These are phyloP conservation scores for Solanum clarkiae DNA, from an alignment of 257 asterid species.

Conservation along the genomic window DNA sequence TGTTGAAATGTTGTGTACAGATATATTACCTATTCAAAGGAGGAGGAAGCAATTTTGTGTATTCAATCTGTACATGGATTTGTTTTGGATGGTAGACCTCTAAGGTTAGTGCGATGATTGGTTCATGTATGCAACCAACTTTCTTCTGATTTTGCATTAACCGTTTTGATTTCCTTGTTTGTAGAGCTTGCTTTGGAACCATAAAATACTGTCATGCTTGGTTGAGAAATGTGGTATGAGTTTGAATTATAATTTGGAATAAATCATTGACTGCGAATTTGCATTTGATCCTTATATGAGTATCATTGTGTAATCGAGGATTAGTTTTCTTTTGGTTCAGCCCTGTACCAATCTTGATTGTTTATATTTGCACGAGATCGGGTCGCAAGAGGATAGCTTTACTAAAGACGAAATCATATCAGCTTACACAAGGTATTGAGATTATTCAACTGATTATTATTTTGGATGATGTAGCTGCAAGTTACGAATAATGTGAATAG, in stretches of 20 bases:
- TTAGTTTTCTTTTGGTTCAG: slow-evolving; percentile 30
- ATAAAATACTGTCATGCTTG: slow-evolving; percentile 89
- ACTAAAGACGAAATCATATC: slow-evolving; percentile 88
- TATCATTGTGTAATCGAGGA: background rate
- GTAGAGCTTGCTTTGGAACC: slow-evolving; percentile 93
- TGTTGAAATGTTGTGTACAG: slow-evolving; percentile 17
- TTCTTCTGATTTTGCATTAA: background rate
- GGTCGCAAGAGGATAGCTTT: slow-evolving; percentile 81
- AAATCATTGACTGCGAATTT: background rate
- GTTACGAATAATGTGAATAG: background rate
- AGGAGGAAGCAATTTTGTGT: slow-evolving; percentile 88
- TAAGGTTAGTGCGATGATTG: slow-evolving; percentile 37
- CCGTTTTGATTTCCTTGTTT: slow-evolving; percentile 9
- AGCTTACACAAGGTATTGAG: slow-evolving; percentile 64
- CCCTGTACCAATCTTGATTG: slow-evolving; percentile 89
- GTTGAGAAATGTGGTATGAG: slow-evolving; percentile 70
- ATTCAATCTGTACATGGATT: slow-evolving; percentile 92
- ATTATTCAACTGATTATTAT: background rate
- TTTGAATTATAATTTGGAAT: background rate
- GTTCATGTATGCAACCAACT: background rate
- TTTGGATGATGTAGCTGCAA: background rate
- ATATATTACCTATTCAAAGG: slow-evolving; percentile 82
- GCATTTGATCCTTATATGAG: background rate
- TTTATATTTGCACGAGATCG: slow-evolving; percentile 78
- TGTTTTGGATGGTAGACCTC: slow-evolving; percentile 61